Base-by-base conservation (phyloP, 2,329 filamentous ascomycete genomes). In the Hypoxylon sp. region DNA sequence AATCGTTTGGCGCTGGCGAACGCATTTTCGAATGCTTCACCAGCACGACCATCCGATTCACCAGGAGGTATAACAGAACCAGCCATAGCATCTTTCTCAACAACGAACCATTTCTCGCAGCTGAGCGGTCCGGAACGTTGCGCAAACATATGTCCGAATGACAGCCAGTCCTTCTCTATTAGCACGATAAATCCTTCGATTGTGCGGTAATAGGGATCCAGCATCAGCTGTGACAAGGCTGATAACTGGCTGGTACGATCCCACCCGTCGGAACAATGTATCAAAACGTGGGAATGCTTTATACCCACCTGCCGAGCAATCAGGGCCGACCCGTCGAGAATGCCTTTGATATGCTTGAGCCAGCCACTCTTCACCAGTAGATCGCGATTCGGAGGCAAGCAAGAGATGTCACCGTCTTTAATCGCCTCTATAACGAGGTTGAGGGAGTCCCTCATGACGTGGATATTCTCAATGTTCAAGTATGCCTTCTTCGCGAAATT, bases 191-290 rank as follows among this genome's bases (percentile, higher is more conserved):
- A 99, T 0, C 95, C 95, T 70, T 97, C 91, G 51, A 99, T 82
- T 0, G 95, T 98, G 53, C 95, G 88, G 76, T 93, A 99, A 77
- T 97, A 97, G 0, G 95, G 95, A 74, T 99, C 95, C 7, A 99
- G 85, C 82, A 97, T 94, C 39, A 99, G 85, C 79, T 99, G 94
- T 58, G 93, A 90, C 59, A 99, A 80, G 4, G 94, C 93, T 72
- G 94, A 96, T 53, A 99, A 85, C 79, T 99, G 95, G 72, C 93
- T 94, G 6, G 95, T 99, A 52, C 95, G 90, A 78, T 99, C 95
- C 95, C 95, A 99, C 3, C 95, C 95, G 78, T 99, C 95, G 1
- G 95, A 98, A 78, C 95, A 99, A 78, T 99, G 95, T 50, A 99
- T 97, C 47, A 99, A 81, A 10, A 97, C 94, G 75, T 99, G 93